A percentile compares a stretch with the other conserved stretches of the same genome.
These are phyloP conservation scores for Mycena belliarum DNA, from an alignment of 768 basidiomycete species.

Conservation along the genomic window DNA sequence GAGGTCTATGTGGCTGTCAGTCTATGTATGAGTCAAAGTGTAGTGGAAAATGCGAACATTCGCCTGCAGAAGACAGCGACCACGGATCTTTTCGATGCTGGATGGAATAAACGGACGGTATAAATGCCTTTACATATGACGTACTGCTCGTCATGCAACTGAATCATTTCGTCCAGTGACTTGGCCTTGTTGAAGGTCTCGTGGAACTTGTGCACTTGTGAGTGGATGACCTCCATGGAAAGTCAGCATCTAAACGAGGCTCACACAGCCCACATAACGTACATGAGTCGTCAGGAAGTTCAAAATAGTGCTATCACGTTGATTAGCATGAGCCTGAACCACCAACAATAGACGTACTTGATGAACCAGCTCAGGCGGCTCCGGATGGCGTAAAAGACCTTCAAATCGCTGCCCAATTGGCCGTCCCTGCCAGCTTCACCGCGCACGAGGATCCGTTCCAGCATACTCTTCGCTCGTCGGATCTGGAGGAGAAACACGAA, in stretches of 20 bases:
- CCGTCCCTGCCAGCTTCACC: conserved; percentile 40
- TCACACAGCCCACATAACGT: conserved; percentile 21
- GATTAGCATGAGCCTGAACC: conserved; percentile 1
- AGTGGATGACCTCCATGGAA: conserved; percentile 61
- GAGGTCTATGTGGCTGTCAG: conserved; percentile 49
- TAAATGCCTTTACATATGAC: conserved; percentile 27
- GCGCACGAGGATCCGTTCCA: conserved; percentile 71
- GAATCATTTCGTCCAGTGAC: conserved; percentile 79
- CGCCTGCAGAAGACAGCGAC: conserved; percentile 62
- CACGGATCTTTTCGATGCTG: conserved; percentile 62
- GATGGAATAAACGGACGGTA: background rate
- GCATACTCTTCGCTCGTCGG: conserved; percentile 64
- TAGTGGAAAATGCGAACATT: conserved; percentile 42
- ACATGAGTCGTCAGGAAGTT: conserved; percentile 78
- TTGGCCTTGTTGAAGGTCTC: conserved; percentile 49
- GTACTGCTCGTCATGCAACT: conserved; percentile 68
- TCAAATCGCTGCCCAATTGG: conserved; percentile 48
- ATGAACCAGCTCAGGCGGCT: conserved; percentile 82
- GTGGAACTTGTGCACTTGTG: conserved; percentile 62
- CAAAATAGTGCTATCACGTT: conserved; percentile 51
- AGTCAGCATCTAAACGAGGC: background rate
- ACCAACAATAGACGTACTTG: conserved; percentile 54
- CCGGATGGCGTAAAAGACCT: conserved; percentile 75
- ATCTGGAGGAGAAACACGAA: conserved; percentile 77
- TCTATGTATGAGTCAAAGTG: background rate